Base-by-base conservation (phyloP, 768 basidiomycete species). In the Tricholoma sp. region DNA sequence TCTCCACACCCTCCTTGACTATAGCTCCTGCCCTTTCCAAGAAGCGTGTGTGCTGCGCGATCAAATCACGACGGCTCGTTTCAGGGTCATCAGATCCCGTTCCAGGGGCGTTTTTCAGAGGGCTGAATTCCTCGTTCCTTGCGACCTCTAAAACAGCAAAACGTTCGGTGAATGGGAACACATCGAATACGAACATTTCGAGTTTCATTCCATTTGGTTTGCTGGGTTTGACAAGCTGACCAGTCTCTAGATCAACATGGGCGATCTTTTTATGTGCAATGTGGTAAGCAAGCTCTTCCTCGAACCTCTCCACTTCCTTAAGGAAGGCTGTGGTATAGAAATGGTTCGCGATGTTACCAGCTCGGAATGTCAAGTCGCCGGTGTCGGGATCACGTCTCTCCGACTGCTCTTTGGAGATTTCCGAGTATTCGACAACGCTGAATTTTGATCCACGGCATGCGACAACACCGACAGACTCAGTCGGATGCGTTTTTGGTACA, bases 121-220 rank as follows among this genome's bases (percentile, higher is more conserved):
- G 96, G 60, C 91, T 94, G 65, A 99, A 99, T 73, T 98, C 96
- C 57, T 96, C 91, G 57, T 79, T 77, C 55, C 97, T 77, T 51
- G 83, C 82, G 44, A 97, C 93, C 70, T 98, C 94, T 67, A 98
- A 73, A 39, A 98, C 92, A 29, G 89, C 84, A 61, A 95, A 93
- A 51, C 72, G 76, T 66, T 85, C 70, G 28, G 94, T 93, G 73
- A 83, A 92, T 0, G 95, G 95, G 79, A 99, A 98, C 45, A 99
- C 97, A 72, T 99, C 97, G 66, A 99, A 99, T 32, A 99, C 90
- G 74, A 99, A 99, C 76, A 95, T 77, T 72, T 99, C 97, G 59
- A 99, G 84, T 75, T 99, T 99, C 92, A 98, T 96, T 58, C 97
- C 97, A 70, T 99, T 98, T n/a, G 94, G 91, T 66, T 86, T 86